These are phyloP conservation scores for Hyaloscypha bicolor DNA, from an alignment of 495 filamentous ascomycete genomes.

Conservation along the genomic window DNA sequence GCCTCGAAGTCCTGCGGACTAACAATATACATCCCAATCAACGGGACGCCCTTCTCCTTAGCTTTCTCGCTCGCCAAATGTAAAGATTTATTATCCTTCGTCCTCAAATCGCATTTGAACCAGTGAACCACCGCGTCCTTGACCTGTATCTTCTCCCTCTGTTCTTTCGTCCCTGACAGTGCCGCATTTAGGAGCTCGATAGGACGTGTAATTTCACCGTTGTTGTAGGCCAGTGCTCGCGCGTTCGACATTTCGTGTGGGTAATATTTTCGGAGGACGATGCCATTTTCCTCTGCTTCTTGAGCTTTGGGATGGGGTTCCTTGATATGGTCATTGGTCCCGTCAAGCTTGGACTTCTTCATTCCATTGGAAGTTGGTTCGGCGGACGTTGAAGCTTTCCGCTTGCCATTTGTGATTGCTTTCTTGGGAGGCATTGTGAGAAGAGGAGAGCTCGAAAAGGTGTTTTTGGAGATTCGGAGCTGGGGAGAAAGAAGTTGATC, in stretches of 20 bases:
- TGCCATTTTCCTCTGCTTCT: slow-evolving; percentile 64
- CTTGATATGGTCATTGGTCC: slow-evolving; percentile 35
- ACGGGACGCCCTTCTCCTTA: slow-evolving; percentile 60
- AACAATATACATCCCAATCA: slow-evolving; percentile 78
- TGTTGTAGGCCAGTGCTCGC: slow-evolving; percentile 70
- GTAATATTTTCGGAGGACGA: slow-evolving; percentile 80
- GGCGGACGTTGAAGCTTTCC: slow-evolving; percentile 18
- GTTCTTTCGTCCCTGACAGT: slow-evolving; percentile 50
- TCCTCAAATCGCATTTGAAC: slow-evolving; percentile 85
- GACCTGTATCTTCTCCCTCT: slow-evolving; percentile 47
- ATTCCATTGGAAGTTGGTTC: slow-evolving; percentile 1
- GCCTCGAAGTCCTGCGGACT: slow-evolving; percentile 87
- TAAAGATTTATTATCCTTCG: slow-evolving; percentile 73
- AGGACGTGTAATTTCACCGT: slow-evolving; percentile 66
- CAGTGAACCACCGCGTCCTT: slow-evolving; percentile 80
- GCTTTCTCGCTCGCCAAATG: slow-evolving; percentile 68
- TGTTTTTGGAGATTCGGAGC: not conserved
- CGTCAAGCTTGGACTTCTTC: slow-evolving; percentile 20
- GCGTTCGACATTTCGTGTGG: slow-evolving; percentile 81
- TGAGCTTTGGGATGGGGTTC: slow-evolving; percentile 44
- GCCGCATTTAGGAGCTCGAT: slow-evolving; percentile 63
- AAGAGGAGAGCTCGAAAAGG: not conserved
- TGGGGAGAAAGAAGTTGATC: not conserved
- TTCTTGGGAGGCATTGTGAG: slow-evolving; percentile 13
- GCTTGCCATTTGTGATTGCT: slow-evolving; percentile 17